These are phyloP conservation scores for Russula abietina DNA, from an alignment of 768 basidiomycete genomes.

Conservation along the genomic window DNA sequence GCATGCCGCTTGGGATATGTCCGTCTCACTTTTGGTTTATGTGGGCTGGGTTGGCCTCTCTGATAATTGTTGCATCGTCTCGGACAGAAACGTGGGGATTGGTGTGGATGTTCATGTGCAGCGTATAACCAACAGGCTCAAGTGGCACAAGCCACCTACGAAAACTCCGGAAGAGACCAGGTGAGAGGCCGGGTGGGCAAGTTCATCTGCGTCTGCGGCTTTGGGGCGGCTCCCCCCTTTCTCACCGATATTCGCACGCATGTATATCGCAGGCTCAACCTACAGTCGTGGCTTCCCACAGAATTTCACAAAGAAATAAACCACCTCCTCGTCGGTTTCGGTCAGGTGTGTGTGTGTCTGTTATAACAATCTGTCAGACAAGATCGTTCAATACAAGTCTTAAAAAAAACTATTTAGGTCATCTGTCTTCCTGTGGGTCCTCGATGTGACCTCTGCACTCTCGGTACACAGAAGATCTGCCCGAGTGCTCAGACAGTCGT, in stretches of 20 bases:
- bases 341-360: constrained; percentile 51
- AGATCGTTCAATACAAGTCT: no score
- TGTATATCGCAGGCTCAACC: constrained; percentile 46
- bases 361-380: not conserved
- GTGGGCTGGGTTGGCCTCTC: not conserved
- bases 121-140: constrained; percentile 85
- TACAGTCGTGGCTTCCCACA: constrained; percentile 79
- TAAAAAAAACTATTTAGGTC: constrained; percentile 39
- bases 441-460: constrained; percentile 55
- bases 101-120: constrained; percentile 97
- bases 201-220: not conserved
- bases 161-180: constrained; percentile 86
- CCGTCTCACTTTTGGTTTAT: constrained; percentile 27
- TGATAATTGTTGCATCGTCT: not conserved
- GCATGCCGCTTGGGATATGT: constrained; percentile 83
- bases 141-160: constrained; percentile 86
- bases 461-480: constrained; percentile 52
- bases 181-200: constrained; percentile 34
- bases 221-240: not conserved
- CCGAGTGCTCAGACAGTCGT: constrained; percentile 49
- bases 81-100: constrained; percentile 71
- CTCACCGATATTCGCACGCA: no score
- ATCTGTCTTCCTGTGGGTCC: constrained; percentile 63
- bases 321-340: constrained; percentile 76
- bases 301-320: constrained; percentile 73